These are phyloP conservation scores for Fusarium musae DNA, from an alignment of 2,329 filamentous ascomycete genomes.

Conservation along the genomic window DNA sequence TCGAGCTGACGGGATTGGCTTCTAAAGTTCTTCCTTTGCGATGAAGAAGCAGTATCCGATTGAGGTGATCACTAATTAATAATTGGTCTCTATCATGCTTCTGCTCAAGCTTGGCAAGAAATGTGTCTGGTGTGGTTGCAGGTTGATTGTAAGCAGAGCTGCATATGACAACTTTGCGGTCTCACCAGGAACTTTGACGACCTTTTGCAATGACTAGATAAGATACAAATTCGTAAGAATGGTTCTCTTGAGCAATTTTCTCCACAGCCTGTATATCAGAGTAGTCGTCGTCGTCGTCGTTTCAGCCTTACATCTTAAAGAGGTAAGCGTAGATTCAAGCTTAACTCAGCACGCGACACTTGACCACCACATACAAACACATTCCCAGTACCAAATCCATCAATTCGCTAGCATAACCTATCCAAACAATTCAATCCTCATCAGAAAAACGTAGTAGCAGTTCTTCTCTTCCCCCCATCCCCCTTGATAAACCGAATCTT, in stretches of 20 bases:
- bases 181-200: background rate
- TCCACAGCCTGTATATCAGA: rapidly evolving
- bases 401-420: background rate
- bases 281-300: background rate
- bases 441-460: constrained; percentile 13
- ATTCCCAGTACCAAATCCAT: background rate
- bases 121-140: too few relatives aligned
- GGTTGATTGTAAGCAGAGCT: background rate
- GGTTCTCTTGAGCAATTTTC: rapidly evolving
- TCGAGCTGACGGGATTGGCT: background rate
- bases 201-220: background rate
- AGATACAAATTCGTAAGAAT: rapidly evolving
- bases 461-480: constrained; percentile 21
- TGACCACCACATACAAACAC: background rate
- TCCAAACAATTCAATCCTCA: background rate
- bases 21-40: background rate
- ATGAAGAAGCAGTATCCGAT: rapidly evolving
- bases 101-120: background rate
- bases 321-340: constrained; percentile 1
- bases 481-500: constrained; percentile 52
- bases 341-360: background rate
- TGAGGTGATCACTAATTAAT: background rate
- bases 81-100: background rate
- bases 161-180: background rate
- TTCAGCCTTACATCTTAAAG: background rate